Conservation (phyloP, 768 basidiomycete genomes). For the Tulasnella sp. region DNA sequence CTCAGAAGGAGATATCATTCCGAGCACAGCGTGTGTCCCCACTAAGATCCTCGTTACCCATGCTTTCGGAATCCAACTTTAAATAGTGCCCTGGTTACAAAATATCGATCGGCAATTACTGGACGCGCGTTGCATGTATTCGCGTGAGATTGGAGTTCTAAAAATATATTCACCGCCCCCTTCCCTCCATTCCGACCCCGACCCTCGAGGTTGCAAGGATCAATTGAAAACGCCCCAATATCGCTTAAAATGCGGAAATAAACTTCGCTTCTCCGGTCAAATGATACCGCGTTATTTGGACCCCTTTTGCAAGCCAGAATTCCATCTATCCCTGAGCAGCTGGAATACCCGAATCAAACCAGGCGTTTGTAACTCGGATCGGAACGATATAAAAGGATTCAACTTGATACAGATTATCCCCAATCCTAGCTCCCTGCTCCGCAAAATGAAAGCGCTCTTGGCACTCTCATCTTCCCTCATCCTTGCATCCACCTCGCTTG, state of each 20-base stretch:
- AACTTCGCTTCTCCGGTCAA: not conserved
- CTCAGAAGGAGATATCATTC: not conserved
- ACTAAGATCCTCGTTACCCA: not conserved
- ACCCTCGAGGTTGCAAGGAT: not conserved
- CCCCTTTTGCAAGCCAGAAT: not conserved
- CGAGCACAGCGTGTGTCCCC: not conserved
- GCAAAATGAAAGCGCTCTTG: not conserved
- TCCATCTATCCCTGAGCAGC: too few species aligned
- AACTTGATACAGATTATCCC: too few species aligned
- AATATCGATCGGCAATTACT: not conserved
- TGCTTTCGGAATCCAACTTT: not conserved
- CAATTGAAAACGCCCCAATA: not conserved
- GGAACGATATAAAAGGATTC: too few species aligned
- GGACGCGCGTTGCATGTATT: not conserved
- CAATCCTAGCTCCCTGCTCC: not conserved
- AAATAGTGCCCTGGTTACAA: not conserved
- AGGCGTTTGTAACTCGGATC: too few species aligned
- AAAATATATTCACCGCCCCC: not conserved
- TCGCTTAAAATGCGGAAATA: not conserved
- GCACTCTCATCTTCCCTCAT: not conserved
- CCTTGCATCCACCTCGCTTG: not conserved
- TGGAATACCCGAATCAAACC: too few species aligned
- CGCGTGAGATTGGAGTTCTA: not conserved
- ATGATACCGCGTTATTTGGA: not conserved
- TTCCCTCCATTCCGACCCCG: not conserved